A percentile compares a stretch with the other conserved stretches of the same genome.
These are phyloP conservation scores for Hortaea werneckii DNA, from an alignment of 2,329 filamentous ascomycete species.

Conservation along the genomic window DNA sequence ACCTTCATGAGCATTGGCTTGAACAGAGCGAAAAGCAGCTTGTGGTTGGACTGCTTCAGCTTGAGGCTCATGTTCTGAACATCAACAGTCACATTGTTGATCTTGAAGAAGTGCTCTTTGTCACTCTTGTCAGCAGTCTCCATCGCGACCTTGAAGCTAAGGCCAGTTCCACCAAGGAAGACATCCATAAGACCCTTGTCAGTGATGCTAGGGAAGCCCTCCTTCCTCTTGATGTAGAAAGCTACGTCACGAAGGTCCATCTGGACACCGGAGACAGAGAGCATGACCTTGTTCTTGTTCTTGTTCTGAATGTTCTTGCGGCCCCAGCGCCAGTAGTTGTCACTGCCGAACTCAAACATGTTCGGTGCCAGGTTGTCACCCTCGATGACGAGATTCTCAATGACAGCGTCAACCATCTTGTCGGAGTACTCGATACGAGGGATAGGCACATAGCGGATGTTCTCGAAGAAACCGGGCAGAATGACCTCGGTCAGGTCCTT, in stretches of 20 bases:
- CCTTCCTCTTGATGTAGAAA: conserved; percentile 91
- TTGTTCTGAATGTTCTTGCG: conserved; percentile 77
- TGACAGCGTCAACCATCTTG: conserved; percentile 68
- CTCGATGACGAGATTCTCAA: conserved; percentile 93
- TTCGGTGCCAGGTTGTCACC: conserved; percentile 97
- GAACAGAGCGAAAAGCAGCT: conserved; percentile 73
- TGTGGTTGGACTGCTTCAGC: conserved; percentile 90
- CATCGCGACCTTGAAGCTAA: conserved; percentile 85
- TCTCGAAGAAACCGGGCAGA: conserved; percentile 71
- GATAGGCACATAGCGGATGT: conserved; percentile 79
- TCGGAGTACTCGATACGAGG: conserved; percentile 92
- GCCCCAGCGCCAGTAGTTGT: conserved; percentile 93
- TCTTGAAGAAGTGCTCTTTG: conserved; percentile 79
- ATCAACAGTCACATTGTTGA: conserved; percentile 55
- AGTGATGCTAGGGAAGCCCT: conserved; percentile 78
- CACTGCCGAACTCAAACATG: conserved; percentile 72
- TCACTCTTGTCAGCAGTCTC: conserved; percentile 70
- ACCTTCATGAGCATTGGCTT: conserved; percentile 81
- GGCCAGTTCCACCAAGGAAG: conserved; percentile 73
- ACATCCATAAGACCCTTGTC: conserved; percentile 86
- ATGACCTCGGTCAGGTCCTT: conserved; percentile 85
- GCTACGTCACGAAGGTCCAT: conserved; percentile 81
- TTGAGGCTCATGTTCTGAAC: conserved; percentile 51
- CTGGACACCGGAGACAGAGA: conserved; percentile 82
- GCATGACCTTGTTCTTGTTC: conserved; percentile 73